Evolutionary conservation across 306 rosid species (phyloP).

Genomic region (Boehmeria nivea): DNA sequence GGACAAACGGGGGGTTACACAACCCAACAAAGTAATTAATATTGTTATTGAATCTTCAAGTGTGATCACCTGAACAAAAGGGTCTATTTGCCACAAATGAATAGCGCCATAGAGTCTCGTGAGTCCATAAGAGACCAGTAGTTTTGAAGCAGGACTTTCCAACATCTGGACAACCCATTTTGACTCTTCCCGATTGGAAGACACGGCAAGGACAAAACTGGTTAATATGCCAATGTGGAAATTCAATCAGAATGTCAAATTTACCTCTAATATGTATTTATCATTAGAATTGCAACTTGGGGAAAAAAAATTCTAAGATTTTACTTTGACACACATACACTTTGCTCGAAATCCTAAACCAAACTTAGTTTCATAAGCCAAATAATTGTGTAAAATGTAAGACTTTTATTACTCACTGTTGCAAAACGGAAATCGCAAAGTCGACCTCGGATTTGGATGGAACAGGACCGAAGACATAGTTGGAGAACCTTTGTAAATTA

Average conservation of each 20-base stretch:
- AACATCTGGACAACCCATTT: slow-evolving; percentile 32
- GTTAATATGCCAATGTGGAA: no score
- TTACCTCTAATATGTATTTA: no score
- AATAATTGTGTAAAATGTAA: no score
- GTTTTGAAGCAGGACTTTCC: slow-evolving; percentile 29
- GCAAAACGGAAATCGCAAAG: slow-evolving; percentile 42
- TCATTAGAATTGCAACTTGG: neutral
- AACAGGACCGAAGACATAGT: slow-evolving; percentile 34
- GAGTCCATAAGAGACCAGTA: slow-evolving; percentile 36
- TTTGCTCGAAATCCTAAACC: no score
- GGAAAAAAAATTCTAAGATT: neutral
- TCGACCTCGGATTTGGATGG: slow-evolving; percentile 58
- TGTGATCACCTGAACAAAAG: slow-evolving; percentile 40
- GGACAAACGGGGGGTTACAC: no score
- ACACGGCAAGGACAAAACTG: slow-evolving; percentile 43
- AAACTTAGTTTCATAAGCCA: no score
- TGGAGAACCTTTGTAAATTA: slow-evolving; percentile 12
- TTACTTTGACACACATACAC: no score
- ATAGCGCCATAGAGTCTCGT: slow-evolving; percentile 39
- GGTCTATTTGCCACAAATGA: slow-evolving; percentile 48
- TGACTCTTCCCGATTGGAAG: slow-evolving; percentile 26
- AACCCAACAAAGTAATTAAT: no score
- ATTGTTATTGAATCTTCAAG: neutral
- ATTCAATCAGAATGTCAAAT: no score
- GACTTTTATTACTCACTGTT: no score